A percentile compares a stretch with the other conserved stretches of the same genome.
These are phyloP conservation scores for Sclerotinia glacialis DNA, from an alignment of 2,329 filamentous ascomycete species.

Conservation along the genomic window DNA sequence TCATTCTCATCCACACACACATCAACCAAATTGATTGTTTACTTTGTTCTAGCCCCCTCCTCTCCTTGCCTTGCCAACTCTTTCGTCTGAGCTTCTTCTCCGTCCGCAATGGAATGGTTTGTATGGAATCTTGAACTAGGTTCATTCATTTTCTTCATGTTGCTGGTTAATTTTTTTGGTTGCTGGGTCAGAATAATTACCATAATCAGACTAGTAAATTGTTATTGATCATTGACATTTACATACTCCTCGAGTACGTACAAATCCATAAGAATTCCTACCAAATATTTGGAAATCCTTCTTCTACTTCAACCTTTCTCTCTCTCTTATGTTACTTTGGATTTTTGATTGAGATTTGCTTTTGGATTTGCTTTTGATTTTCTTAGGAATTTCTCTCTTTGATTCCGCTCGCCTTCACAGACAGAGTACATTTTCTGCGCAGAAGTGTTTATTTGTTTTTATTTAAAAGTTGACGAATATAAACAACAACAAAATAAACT, in stretches of 20 bases:
- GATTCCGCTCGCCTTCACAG: not conserved
- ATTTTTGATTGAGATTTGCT: not conserved
- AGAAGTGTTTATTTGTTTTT: constrained; percentile 1
- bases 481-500: constrained; percentile 14
- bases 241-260: no score
- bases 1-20: no score
- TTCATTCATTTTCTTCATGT: not conserved
- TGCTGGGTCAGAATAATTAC: constrained; percentile 21
- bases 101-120: not conserved
- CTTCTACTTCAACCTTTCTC: constrained; percentile 6
- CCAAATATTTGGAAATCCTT: not conserved
- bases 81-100: not conserved
- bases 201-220: constrained; percentile 22
- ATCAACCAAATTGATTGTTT: no score
- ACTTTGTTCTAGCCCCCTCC: no score
- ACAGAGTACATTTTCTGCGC: not conserved
- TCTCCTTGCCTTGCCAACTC: no score
- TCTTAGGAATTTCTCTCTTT: not conserved
- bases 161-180: constrained; percentile 9
- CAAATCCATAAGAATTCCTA: constrained; percentile 17
- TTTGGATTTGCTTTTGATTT: not conserved
- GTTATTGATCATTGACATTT: constrained; percentile 12
- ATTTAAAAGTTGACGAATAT: not conserved
- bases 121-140: not conserved
- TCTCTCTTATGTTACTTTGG: not conserved